phyloP scores from a whole-genome alignment of 2,329 filamentous ascomycete genomes.

The Zarea fungicola region DNA sequence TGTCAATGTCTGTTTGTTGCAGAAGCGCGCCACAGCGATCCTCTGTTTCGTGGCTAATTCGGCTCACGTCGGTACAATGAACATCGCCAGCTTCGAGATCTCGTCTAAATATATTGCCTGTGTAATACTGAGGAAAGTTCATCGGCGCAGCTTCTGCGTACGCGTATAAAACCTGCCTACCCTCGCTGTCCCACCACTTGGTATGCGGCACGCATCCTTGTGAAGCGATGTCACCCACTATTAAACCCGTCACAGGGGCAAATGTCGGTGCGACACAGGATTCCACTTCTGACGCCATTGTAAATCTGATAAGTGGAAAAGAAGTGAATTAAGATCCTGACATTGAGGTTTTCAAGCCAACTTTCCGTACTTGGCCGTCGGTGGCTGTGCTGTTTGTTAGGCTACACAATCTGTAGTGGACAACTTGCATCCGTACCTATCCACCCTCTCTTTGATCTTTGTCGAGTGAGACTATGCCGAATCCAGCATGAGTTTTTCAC shows the following conservation, averaged over 20 bases:
- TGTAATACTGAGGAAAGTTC: not conserved
- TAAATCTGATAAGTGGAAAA: too few relatives aligned
- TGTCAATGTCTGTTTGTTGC: slow-evolving; percentile 14
- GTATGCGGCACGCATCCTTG: not conserved
- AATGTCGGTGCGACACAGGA: slow-evolving; percentile 3
- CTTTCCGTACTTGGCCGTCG: too few relatives aligned
- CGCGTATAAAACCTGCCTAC: not conserved
- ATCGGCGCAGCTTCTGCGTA: not conserved
- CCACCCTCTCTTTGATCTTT: too few relatives aligned
- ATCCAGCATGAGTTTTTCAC: too few relatives aligned
- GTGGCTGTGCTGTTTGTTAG: too few relatives aligned
- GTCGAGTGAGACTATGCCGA: too few relatives aligned
- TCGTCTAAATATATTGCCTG: not conserved
- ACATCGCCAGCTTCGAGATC: slow-evolving; percentile 14
- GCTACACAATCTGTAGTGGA: too few relatives aligned
- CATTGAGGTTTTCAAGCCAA: too few relatives aligned
- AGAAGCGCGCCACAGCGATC: slow-evolving; percentile 11
- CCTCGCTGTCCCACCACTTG: slow-evolving; percentile 1
- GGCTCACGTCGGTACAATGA: slow-evolving; percentile 18
- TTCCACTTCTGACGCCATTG: not conserved
- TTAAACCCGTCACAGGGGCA: slow-evolving; percentile 6
- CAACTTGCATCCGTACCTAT: too few relatives aligned
- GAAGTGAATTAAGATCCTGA: too few relatives aligned
- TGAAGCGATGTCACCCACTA: not conserved
- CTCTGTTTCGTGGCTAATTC: slow-evolving; percentile 18